Evolutionary conservation across 108 stramenopile species (phyloP), one percentile per base, ranked within the genome.

Genomic region (Craspedostauros australis): DNA sequence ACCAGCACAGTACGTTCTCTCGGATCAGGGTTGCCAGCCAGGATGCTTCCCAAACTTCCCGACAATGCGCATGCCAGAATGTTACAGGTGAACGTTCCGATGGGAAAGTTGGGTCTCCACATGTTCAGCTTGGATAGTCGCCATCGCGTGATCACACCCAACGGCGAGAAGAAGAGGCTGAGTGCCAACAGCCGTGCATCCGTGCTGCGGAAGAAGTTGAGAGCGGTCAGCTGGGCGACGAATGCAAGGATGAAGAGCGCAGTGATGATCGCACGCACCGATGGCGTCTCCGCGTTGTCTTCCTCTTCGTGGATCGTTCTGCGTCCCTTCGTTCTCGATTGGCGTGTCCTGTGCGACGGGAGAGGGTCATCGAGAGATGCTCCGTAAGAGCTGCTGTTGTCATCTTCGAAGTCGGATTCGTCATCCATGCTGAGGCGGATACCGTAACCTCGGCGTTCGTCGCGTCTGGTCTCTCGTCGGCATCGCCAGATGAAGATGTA

Each of bases 11-110:
- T 77, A 5, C 74, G 58, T 60, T 86, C 84, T 26, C 61, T 52
- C 6, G 82, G 72, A 24, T 73, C 72, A 42, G 84, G 87, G 46
- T 82, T 82, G 31, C 88, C 84, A 19, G 88, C 82, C 50, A 90
- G 48, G 8, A 86, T 47, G 38, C 57, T 71, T 11, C 80, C 84
- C 4, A 90, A 49, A 57, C 70, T 73, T 31, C 88, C 88, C 33
- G 68, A 67, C 11, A 90, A 34, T 15, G 82, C 82, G 64, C 84
- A 86, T 1, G 80, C 78, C 1, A 78, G 62, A 18, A 90, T 73
- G 57, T 90, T 90, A 49, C 80, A 79, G 24, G 76, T 36, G 68
- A 90, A 90, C 9, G 88, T 90, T 6, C 88, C 88, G 25, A 90
- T 42, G 19, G 88, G 84, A 46, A 90, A 90, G 24, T 64, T 81